A percentile compares a stretch with the other conserved stretches of the same genome.
phyloP scores from a whole-genome alignment of 345 rosid genomes.

The Boechera stricta region DNA sequence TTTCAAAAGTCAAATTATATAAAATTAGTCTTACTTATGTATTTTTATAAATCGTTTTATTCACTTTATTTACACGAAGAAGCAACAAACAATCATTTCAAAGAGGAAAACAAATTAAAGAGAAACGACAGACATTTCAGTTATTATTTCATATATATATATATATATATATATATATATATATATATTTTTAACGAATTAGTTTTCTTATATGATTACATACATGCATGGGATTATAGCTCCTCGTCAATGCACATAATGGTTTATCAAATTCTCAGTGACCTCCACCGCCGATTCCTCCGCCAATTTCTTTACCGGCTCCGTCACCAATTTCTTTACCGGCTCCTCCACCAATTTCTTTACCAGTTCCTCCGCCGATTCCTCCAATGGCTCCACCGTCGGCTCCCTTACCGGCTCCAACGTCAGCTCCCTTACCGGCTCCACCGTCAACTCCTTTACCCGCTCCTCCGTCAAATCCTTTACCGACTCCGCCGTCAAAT shows the following conservation, averaged over 20 bases:
- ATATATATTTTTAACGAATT: not conserved
- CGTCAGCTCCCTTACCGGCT: not conserved
- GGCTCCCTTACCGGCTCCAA: not conserved
- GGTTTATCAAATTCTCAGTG: slow-evolving; percentile 22
- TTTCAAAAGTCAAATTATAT: too few species aligned
- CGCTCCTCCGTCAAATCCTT: not conserved
- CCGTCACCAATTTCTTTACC: not conserved
- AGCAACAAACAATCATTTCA: not conserved
- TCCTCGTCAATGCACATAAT: slow-evolving; percentile 11
- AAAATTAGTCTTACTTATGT: not conserved
- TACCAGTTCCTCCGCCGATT: not conserved
- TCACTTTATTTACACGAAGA: not conserved
- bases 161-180: not conserved
- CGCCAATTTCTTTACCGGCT: not conserved
- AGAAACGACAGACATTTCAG: slow-evolving; percentile 12
- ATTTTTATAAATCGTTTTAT: not conserved
- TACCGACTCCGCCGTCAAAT: not conserved
- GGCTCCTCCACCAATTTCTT: not conserved
- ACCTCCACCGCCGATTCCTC: slow-evolving; percentile 33
- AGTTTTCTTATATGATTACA: slow-evolving; percentile 1
- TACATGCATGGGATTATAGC: slow-evolving; percentile 29
- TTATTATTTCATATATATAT: slow-evolving; percentile 7
- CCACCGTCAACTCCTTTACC: not conserved
- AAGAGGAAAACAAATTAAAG: not conserved
- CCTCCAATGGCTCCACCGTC: not conserved